Evolutionary conservation across 192 early-diverging fungal species (phyloP), one percentile per base, ranked within the genome.

Genomic region (Geosiphon pyriformis): DNA sequence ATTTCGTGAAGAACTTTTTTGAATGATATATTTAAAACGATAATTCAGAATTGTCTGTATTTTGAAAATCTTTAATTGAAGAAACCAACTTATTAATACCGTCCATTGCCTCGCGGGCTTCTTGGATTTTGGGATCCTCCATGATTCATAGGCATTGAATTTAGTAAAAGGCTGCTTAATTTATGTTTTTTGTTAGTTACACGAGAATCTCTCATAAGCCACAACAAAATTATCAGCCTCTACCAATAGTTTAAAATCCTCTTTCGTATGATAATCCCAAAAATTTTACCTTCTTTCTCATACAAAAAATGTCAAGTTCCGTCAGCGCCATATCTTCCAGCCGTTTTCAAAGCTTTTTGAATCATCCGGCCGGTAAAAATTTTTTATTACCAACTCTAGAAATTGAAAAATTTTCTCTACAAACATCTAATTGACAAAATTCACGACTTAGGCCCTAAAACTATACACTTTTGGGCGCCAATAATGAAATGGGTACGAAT

Each of bases 391-490:
- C 11, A 58, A 23, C 30, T 3, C 30, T 49, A 58, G 4, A 32
- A 8, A 10, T 50, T 2, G 20, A 23, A 32, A 50, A 33, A 32
- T 10, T 22, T 3, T 32, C 15, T 52, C 2, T 25, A 11, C 56
- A n/a, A 17, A 27, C 46, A 34, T 48, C 3, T 49, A 20, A 15
- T 54, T 33, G 30, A 1, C 23, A 42, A 26, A 33, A 27, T 57
- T 27, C 57, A 56, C 1, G 10, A 58, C 25, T 18, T 71, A 89
- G 94, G 94, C 60, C 96, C 96, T 67, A 96, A 96, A 80, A 98
- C 96, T 51, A 88, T 98, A 70, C 92, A 94, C 77, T 98, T 98
- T 74, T 98, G 96, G 96, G 96, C 94, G 0, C 96, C 96, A 56
- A 78, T 86, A 57, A 86, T 83, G 80, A 94, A 94, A 88, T 93